Evolutionary conservation across 2,329 filamentous ascomycete genomes (phyloP), one percentile per base, ranked within the genome.

Genomic region (Alternaria viburni): DNA sequence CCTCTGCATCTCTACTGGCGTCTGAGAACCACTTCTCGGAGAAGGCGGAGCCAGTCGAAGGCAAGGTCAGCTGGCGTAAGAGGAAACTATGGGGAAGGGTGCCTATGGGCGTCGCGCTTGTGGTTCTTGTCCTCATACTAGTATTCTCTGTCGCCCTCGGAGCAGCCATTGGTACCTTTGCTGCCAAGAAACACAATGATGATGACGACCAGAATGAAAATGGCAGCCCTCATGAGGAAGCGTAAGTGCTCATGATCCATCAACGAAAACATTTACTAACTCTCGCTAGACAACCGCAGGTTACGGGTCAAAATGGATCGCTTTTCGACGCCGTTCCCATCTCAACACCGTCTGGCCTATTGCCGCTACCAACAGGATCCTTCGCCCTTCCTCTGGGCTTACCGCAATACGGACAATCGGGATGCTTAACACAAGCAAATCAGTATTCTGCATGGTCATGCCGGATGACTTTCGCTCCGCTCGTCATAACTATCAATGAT

Each of bases 401-500:
- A 30, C 76, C 83, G 12, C 81, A 32, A 32, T 32, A 8, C 30
- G 30, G 30, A 8, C 30, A 32, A 13, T 32, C 30, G 25, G 81
- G 83, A 50, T 88, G 86, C 67, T 76, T 88, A 11, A 77, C 80
- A 2, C 77, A 83, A 44, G 68, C 76, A 11, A 77, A 80, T n/a
- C 82, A 84, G 61, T 79, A 77, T 23, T 73, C 77, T n/a, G 80
- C 85, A 17, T 88, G 86, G 86, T 81, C 81, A 47, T 88, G 86
- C 71, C 80, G 75, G 54, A 76, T 77, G 71, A 75, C 75, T 0
- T 77, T 79, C 56, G 76, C 74, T 3, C 77, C 77, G 3, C 68
- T 80, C 8, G 58, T 75, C 17, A 66, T 79, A 49, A 75, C 70
- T 0, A 66, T 79, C 61, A 76, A 73, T 64, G 54, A 67, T 45